Percentiles rank a stretch among this genome's conserved stretches.
Evolutionary conservation across 768 basidiomycete genomes (phyloP).

Genomic region (Trametes sanguinea): DNA sequence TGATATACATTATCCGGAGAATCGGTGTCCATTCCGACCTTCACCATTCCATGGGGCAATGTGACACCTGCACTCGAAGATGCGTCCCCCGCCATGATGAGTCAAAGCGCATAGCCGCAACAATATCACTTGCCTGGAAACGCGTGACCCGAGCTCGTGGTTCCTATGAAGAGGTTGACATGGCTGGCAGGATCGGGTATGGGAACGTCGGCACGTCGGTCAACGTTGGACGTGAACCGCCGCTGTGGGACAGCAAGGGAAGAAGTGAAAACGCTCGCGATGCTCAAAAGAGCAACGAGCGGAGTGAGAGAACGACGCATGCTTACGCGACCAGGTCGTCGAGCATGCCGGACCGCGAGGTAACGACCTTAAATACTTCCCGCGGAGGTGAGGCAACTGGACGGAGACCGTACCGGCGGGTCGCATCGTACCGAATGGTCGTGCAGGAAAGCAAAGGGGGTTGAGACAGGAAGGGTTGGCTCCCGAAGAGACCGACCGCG

Average conservation of each 20-base stretch:
- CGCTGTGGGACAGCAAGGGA: neutral
- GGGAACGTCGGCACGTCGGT: constrained; percentile 11
- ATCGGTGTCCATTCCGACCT: constrained; percentile 68
- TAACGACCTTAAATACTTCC: neutral
- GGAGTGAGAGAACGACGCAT: neutral
- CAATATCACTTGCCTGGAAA: constrained; percentile 6
- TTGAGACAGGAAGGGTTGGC: neutral
- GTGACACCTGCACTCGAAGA: constrained; percentile 49
- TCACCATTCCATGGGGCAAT: constrained; percentile 70
- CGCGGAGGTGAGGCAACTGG: too few relatives aligned
- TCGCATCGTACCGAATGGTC: neutral
- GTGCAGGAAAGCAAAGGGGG: neutral
- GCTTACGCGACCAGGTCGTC: neutral
- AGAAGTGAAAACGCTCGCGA: neutral
- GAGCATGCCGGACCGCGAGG: neutral
- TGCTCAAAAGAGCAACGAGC: constrained; percentile 8
- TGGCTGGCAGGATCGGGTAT: constrained; percentile 32
- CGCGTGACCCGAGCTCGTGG: constrained; percentile 46
- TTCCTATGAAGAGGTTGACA: constrained; percentile 68
- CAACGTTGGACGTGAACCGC: neutral
- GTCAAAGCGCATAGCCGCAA: neutral
- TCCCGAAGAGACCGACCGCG: neutral
- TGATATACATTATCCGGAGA: constrained; percentile 34
- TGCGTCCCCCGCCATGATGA: too few relatives aligned
- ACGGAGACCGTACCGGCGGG: neutral